Base-by-base conservation (phyloP, 176 grass and related monocot genomes). In the Stipa capillata region DNA sequence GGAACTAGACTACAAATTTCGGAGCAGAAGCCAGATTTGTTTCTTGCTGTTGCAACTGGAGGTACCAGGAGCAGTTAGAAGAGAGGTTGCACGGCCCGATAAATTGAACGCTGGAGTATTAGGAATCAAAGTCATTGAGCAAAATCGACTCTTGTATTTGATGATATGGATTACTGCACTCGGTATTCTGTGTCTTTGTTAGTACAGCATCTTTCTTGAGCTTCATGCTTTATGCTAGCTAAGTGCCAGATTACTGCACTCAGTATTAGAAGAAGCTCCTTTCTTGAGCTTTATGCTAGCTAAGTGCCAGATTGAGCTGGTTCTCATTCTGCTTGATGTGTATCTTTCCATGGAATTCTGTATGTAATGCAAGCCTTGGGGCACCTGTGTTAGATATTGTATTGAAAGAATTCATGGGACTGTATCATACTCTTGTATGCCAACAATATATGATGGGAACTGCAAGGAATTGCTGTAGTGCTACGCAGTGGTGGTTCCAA, bases 231-330 rank as follows among this genome's bases (percentile, higher is more conserved):
- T 53, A 57, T 74, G 35, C 37, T 48, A 66, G 67, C 65, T 42
- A 64, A 59, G 69, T 73, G 51, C 18, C 14, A 44, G 36, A 55
- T 62, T 73, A n/a, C n/a, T 72, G 64, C 18, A 49, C 80, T 49
- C 24, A 10, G 31, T 42, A n/a, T n/a, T n/a, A n/a, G n/a, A n/a
- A 45, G 60, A 73, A 69, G 41, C 73, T 72, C 56, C 15, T 25
- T n/a, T 69, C 69, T 60, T 18, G 82, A 85, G 87, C 71, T 81
- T 81, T 53, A 56, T 64, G n/a, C 44, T 49, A 64, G 76, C 54
- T 35, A 44, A 65, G 75, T 69, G 20, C 25, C 16, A 52, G 27
- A 69, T 67, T 80, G 35, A 43, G 62, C 52, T 55, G 27, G 21
- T 76, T 28, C 65, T 80, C 61, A 7, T 76, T 62, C 44, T 21